Base-by-base conservation (phyloP, 2,329 filamentous ascomycete genomes). In the Talaromyces albobiverticillius region DNA sequence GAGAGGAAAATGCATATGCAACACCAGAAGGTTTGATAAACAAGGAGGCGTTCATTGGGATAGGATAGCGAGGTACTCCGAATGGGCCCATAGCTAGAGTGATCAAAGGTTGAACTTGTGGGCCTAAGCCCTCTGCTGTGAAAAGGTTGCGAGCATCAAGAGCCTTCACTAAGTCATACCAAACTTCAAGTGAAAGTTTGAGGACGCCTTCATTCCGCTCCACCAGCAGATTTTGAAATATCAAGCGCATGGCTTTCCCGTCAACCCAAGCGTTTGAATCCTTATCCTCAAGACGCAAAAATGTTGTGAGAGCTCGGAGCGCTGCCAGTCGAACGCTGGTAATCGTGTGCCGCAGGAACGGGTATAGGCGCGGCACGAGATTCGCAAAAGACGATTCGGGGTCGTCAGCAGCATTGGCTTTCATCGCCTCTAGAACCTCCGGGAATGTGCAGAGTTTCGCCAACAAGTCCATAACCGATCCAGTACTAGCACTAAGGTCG, bases 381-480 rank as follows among this genome's bases (percentile, higher is more conserved):
- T 94, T 84, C 3, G 90, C 90, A 69, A 99, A 99, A 1, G 93
- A 96, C 53, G 93, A 87, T 62, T 92, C 87, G 11, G 90, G 82
- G 64, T 96, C 89, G 63, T 88, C 81, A 7, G 85, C 84, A 7
- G 93, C 93, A 53, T 95, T 96, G 26, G 79, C 77, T 73, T 95
- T 95, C 94, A 99, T 99, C 13, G 93, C 89, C 57, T 93, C 85
- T 29, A 99, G 76, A 7, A 97, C 93, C 73, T 96, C 84, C 0
- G 89, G 89, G 76, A 96, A 99, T 59, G 91, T 88, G 75, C 94
- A 99, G 2, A 99, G 83, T 57, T 94, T 97, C 13, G 95, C 94
- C 16, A 99, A 80, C 38, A 99, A 82, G 70, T 99, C 95, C 95
- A 99, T 99, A 52, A 99, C 95, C 54, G 91, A 95, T 46, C 94